A percentile compares a stretch with the other conserved stretches of the same genome.
These are phyloP conservation scores for Choanephora cucurbitarum DNA, from an alignment of 371 early-diverging fungal species.

Conservation along the genomic window DNA sequence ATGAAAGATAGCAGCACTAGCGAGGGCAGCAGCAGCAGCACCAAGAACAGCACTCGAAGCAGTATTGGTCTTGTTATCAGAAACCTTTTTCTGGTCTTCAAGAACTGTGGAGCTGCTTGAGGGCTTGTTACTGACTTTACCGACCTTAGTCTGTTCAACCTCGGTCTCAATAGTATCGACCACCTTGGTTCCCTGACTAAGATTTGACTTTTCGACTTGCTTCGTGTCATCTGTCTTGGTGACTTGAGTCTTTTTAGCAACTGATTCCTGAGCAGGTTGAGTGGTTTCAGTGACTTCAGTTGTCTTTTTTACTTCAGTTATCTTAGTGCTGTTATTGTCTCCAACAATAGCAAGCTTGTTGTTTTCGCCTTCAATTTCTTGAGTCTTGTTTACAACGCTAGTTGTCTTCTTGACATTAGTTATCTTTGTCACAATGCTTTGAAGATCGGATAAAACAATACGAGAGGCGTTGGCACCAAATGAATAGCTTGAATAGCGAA, in stretches of 20 bases:
- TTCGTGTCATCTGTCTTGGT: constrained; percentile 4
- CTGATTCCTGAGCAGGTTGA: constrained; percentile 5
- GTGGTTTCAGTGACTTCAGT: constrained; percentile 1
- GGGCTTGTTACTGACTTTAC: constrained; percentile 11
- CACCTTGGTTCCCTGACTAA: constrained; percentile 10
- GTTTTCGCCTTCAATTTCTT: constrained; percentile 14
- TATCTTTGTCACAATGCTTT: constrained; percentile 22
- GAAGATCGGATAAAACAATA: constrained; percentile 17
- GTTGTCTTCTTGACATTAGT: constrained; percentile 17
- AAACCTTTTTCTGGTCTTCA: neutral
- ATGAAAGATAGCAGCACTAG: constrained; percentile 20
- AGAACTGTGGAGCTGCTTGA: neutral
- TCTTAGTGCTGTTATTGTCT: neutral
- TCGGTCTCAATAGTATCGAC: constrained; percentile 13
- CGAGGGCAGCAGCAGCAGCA: constrained; percentile 27
- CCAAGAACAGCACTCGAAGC: constrained; percentile 19
- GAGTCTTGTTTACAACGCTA: constrained; percentile 14
- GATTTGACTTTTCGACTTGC: constrained; percentile 9
- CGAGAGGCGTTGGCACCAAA: constrained; percentile 26
- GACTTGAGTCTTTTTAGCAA: constrained; percentile 7
- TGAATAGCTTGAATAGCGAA: constrained; percentile 64
- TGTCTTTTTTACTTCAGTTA: constrained; percentile 2
- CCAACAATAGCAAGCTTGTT: constrained; percentile 5
- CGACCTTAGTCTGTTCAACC: constrained; percentile 19
- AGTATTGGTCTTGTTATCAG: constrained; percentile 2